Percentiles rank a stretch among this genome's conserved stretches.
phyloP scores from a whole-genome alignment of 2,329 filamentous ascomycete genomes.

The Talaromyces sp. region DNA sequence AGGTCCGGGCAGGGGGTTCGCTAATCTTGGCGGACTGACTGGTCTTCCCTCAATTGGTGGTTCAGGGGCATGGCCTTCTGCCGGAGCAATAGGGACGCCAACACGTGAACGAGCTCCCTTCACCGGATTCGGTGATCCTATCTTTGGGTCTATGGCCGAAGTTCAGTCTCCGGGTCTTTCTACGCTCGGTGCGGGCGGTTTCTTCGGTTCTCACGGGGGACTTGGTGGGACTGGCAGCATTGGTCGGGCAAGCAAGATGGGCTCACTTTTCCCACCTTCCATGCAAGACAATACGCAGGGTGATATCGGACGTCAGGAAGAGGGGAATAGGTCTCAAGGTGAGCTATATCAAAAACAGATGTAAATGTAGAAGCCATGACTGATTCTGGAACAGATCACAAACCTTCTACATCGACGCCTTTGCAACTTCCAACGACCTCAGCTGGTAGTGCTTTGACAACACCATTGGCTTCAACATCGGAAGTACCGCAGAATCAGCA shows the following conservation, averaged over 20 bases:
- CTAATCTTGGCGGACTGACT: slow-evolving; percentile 50
- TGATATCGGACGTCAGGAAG: slow-evolving; percentile 56
- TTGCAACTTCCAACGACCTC: slow-evolving; percentile 32
- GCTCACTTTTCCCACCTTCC: slow-evolving; percentile 76
- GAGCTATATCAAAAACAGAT: slow-evolving; percentile 22
- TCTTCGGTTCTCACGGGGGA: slow-evolving; percentile 60
- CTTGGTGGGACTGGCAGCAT: slow-evolving; percentile 59
- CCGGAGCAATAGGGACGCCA: slow-evolving; percentile 71
- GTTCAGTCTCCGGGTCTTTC: slow-evolving; percentile 52
- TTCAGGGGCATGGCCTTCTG: slow-evolving; percentile 47
- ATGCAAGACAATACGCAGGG: slow-evolving; percentile 88
- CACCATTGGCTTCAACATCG: slow-evolving; percentile 25
- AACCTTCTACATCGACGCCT: slow-evolving; percentile 27
- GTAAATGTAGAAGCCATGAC: background rate
- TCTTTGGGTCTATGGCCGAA: slow-evolving; percentile 73
- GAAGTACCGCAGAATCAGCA: slow-evolving; percentile 31
- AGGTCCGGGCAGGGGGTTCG: slow-evolving; percentile 66
- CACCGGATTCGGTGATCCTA: slow-evolving; percentile 52
- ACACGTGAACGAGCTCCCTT: slow-evolving; percentile 52
- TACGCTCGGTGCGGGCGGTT: slow-evolving; percentile 38
- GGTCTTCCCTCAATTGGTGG: slow-evolving; percentile 52
- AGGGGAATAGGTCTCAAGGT: slow-evolving; percentile 55
- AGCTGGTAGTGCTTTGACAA: slow-evolving; percentile 30
- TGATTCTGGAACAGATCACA: slow-evolving; percentile 18
- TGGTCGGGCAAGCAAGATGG: slow-evolving; percentile 73